Conservation (phyloP, 2,329 filamentous ascomycete species). For the Domatiomyces globalis region DNA sequence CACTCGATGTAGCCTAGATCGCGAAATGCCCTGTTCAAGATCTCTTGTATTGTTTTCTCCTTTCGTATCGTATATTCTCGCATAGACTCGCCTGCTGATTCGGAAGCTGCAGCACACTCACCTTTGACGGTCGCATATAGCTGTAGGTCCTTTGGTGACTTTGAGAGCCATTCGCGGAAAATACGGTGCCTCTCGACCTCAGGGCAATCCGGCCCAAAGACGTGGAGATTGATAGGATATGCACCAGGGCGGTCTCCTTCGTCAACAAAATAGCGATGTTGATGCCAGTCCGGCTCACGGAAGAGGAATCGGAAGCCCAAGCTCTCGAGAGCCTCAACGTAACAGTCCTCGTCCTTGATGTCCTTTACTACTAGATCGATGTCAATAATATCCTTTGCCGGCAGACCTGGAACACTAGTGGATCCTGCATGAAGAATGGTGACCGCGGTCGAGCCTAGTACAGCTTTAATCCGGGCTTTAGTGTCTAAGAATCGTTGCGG, state of each 20-base stretch:
- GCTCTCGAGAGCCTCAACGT: constrained; percentile 31
- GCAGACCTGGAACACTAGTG: constrained; percentile 36
- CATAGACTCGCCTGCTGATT: constrained; percentile 22
- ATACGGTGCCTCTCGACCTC: constrained; percentile 33
- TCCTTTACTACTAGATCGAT: constrained; percentile 36
- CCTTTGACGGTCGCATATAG: constrained; percentile 30
- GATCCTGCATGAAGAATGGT: constrained; percentile 36
- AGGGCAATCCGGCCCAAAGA: constrained; percentile 32
- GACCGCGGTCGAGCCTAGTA: constrained; percentile 17
- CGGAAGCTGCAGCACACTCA: constrained; percentile 22
- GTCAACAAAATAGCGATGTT: constrained; percentile 34
- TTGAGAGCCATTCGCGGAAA: constrained; percentile 33
- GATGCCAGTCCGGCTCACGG: constrained; percentile 35
- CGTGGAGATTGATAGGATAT: constrained; percentile 31
- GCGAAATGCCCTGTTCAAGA: constrained; percentile 25
- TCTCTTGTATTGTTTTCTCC: constrained; percentile 28
- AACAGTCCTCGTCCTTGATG: constrained; percentile 28
- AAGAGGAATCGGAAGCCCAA: constrained; percentile 34
- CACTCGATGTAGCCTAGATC: constrained; percentile 11
- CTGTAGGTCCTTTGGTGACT: constrained; percentile 26
- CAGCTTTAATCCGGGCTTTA: constrained; percentile 14
- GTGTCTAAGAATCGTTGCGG: constrained; percentile 11
- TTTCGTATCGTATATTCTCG: constrained; percentile 32
- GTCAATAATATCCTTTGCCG: constrained; percentile 41
- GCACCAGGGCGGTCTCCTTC: constrained; percentile 24